Evolutionary conservation across 768 basidiomycete genomes (phyloP), one percentile per base, ranked within the genome.

Genomic region (Tricholoma saponaceum): DNA sequence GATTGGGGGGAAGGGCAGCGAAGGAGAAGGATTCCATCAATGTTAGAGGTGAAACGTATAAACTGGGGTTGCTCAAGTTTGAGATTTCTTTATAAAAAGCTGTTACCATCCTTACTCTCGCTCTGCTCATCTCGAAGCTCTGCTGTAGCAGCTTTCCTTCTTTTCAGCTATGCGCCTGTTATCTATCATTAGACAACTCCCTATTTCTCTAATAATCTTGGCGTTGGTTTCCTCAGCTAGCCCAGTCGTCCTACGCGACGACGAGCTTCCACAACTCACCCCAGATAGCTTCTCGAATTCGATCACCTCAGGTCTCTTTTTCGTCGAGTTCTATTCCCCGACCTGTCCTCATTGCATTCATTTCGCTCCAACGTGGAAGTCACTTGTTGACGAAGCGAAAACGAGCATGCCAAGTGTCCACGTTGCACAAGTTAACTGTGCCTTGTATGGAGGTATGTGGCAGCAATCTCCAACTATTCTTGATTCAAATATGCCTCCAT

Each of bases 251-350:
- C 64, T 69, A 32, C 67, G 62, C 43, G 28, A 30, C 16, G 26
- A 16, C 18, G 26, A 8, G 16, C 9, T 50, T 12, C 26, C 26
- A n/a, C 67, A 74, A 57, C 79, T 92, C 47, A 85, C 81, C 0
- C 81, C 86, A 47, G 82, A 79, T 60, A 28, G 2, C 3, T 91
- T 92, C 69, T 67, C 79, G 9, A 56, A 73, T 13, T 76, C 81
- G 0, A 77, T 83, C 18, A 64, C 78, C 0, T 64, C 77, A 0
- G 90, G 89, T n/a, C 73, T 84, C 4, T 90, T 87, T 87, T 85
- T 95, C 58, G 76, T 96, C 51, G 93, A 96, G 64, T 88, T 90
- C 70, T 97, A 84, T 68, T 94, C 91, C 0, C 95, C 95, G 0
- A 87, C 86, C 66, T 97, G 95, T 64, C 67, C 70, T 4, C 94